Evolutionary conservation across 116 monocot genomes (phyloP), one percentile per base, ranked within the genome.

Genomic region (Trichopus zeylanicus): DNA sequence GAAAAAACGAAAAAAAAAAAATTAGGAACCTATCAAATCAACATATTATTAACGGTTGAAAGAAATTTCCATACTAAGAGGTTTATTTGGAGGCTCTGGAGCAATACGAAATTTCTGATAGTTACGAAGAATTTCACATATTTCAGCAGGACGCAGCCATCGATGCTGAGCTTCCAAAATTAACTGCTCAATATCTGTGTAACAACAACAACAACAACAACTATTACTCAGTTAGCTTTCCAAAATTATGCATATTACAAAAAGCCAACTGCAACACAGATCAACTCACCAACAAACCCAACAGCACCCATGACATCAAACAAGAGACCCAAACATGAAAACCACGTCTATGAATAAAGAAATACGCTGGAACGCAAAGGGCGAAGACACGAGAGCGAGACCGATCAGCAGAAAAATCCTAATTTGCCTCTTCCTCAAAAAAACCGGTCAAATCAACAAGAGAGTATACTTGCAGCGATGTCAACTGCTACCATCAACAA

Each of bases 111-210:
- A 88, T 6, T 76, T 80, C 46, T 49, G 46, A 68, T 77, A 71
- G 48, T 88, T 83, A 57, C 54, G 64, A 25, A 88, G 88, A 42
- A 88, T 83, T 72, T 88, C 83, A 60, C 80, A 83, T 53, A 88
- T 83, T 70, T 88, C 88, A 57, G 77, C 68, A 28, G 88, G 88
- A 16, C 88, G 76, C 26, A 88, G 26, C 88, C 88, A 88, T 42
- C 88, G 70, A 34, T 68, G 33, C 55, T 77, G 83, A 31, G 88
- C 88, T 64, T 88, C 88, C 56, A 71, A 29, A 15, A 83, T 47
- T 72, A 88, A 77, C 48, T 80, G 76, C 25, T 71, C 62, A 20
- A 88, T 83, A 80, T 88, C 88, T 88, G 83, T 29, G 48, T 3
- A 62, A 46, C 42, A 42, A 42, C 0, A 42, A 42, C n/a, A n/a